Percentiles rank a stretch among this genome's conserved stretches.
Conservation (phyloP, 441 rosid species). For the Pelargonium australe region DNA sequence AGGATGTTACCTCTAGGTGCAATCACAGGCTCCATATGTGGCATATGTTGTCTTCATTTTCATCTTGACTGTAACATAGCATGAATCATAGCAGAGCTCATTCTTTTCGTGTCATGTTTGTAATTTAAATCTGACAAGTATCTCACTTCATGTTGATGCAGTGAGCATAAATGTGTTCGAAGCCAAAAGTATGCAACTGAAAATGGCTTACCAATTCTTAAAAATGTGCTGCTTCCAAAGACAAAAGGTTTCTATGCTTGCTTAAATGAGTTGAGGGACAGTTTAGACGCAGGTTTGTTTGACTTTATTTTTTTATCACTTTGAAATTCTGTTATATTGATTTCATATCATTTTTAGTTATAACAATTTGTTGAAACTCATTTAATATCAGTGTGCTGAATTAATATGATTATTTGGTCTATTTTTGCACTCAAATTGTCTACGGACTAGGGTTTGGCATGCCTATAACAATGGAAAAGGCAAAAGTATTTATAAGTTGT, state of each 20-base stretch:
- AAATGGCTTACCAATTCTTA: conserved; percentile 64
- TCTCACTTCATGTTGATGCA: conserved; percentile 31
- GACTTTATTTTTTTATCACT: neutral
- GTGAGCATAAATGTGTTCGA: conserved; percentile 67
- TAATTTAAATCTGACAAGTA: neutral
- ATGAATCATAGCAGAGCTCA: neutral
- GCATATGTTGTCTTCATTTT: neutral
- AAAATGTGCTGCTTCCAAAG: conserved; percentile 80
- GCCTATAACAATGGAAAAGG: no score
- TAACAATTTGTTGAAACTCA: neutral
- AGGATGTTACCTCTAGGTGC: neutral
- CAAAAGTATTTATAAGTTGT: no score
- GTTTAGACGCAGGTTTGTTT: conserved; percentile 75
- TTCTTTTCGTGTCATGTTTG: neutral
- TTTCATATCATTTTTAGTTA: neutral
- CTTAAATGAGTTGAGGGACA: conserved; percentile 56
- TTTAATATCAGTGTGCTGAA: no score
- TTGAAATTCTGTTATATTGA: neutral
- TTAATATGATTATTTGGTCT: no score
- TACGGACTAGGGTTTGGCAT: no score
- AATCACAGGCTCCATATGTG: neutral
- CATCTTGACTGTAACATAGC: neutral
- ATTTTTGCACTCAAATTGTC: no score
- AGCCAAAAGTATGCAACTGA: conserved; percentile 73
- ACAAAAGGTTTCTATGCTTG: conserved; percentile 74